Evolutionary conservation across 2,329 filamentous ascomycete genomes (phyloP).

Genomic region (Botrytis aclada): DNA sequence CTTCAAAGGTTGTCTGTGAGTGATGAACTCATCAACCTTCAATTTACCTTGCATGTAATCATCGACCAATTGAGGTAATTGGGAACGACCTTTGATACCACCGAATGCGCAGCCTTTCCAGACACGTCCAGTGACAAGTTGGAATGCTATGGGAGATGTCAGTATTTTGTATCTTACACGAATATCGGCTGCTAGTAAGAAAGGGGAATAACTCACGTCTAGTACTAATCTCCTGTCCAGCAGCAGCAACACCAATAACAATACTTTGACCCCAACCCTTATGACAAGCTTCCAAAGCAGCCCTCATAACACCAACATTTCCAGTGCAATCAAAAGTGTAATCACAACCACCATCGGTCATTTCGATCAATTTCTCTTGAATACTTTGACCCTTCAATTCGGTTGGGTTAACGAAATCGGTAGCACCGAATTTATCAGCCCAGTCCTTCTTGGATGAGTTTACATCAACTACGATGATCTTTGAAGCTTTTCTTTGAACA

Average conservation of each 20-base stretch:
- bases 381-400: slow-evolving; percentile 76
- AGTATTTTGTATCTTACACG: background rate
- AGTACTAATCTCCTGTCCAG: slow-evolving; percentile 92
- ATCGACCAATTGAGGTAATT: slow-evolving; percentile 80
- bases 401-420: slow-evolving; percentile 92
- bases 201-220: slow-evolving; percentile 65
- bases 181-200: background rate
- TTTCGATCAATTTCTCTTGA: slow-evolving; percentile 89
- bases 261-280: slow-evolving; percentile 99
- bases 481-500: slow-evolving; percentile 51
- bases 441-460: slow-evolving; percentile 91
- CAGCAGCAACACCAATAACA: slow-evolving; percentile 94
- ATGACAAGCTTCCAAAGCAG: slow-evolving; percentile 94
- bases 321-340: slow-evolving; percentile 99
- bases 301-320: slow-evolving; percentile 93
- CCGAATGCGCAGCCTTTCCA: slow-evolving; percentile 99
- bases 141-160: slow-evolving; percentile 66
- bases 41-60: slow-evolving; percentile 88
- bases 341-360: slow-evolving; percentile 97
- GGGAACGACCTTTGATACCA: slow-evolving; percentile 94
- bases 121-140: slow-evolving; percentile 93
- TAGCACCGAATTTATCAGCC: slow-evolving; percentile 91
- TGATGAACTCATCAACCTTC: slow-evolving; percentile 99
- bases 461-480: slow-evolving; percentile 66
- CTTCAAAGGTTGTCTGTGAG: slow-evolving; percentile 78